These are phyloP conservation scores for Cyclotella choctawhatcheeana DNA, from an alignment of 108 stramenopile genomes.

Conservation along the genomic window DNA sequence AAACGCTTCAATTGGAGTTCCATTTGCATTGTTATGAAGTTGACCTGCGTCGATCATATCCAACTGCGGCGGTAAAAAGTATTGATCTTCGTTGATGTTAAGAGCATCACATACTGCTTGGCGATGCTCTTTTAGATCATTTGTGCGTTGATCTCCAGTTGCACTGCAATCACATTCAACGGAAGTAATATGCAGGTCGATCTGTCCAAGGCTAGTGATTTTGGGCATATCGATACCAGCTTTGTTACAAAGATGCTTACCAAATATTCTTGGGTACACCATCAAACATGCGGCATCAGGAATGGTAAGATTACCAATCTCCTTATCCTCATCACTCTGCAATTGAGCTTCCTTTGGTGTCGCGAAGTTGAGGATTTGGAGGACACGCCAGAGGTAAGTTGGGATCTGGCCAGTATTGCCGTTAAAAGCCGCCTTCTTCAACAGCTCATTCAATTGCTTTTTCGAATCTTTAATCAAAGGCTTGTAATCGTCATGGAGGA, in stretches of 20 bases:
- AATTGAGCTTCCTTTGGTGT: not conserved
- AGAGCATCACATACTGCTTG: not conserved
- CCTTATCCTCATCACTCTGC: not conserved
- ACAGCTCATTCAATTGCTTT: not conserved
- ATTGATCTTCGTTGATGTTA: too few relatives aligned
- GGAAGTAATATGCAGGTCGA: not conserved
- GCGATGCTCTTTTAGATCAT: not conserved
- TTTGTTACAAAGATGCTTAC: not conserved
- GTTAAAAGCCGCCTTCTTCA: not conserved
- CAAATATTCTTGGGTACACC: not conserved
- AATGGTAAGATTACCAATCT: not conserved
- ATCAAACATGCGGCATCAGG: not conserved
- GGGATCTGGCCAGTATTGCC: not conserved
- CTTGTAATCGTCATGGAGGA: not conserved
- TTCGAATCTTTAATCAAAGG: not conserved
- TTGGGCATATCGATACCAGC: not conserved
- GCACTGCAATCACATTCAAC: not conserved
- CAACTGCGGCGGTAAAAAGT: too few relatives aligned
- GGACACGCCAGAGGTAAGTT: not conserved
- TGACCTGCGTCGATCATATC: too few relatives aligned
- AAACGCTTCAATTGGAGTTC: too few relatives aligned
- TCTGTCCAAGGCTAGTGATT: not conserved
- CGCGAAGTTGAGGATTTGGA: not conserved
- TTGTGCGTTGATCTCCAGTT: not conserved
- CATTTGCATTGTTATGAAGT: too few relatives aligned